Base-by-base conservation (phyloP, 305 asterid genomes). In the Euphrasia arctica region DNA sequence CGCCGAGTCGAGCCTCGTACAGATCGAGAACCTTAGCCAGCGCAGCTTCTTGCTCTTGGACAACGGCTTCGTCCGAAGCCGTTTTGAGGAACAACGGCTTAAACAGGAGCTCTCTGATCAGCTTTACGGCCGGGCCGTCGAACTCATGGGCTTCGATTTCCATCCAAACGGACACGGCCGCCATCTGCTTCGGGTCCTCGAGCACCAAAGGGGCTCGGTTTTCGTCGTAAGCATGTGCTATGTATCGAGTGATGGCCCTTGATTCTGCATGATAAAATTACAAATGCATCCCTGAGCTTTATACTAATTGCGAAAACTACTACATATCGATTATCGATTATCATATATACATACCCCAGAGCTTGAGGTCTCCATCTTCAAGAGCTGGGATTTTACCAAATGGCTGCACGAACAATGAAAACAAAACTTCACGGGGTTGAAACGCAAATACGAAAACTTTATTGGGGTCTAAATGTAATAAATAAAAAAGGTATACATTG, bases 351-450 rank as follows among this genome's bases (percentile, higher is more conserved):
- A 1, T 67, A 78, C 88, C 88, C 8, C 8, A 39, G 43, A 39
- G 43, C 43, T 39, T 39, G 9, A 39, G 9, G 43, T 39, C 43
- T 39, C 43, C 43, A 39, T 39, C 43, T 39, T 39, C 43, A 39
- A 39, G 43, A 9, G 10, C 43, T 4, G 89, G 92, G 6, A 82
- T 69, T 75, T 80, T 80, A 61, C 85, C 91, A 74, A 85, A 85
- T 13, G 91, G 91, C 91, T 82, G 74, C 71, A 60, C 7, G 2
- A 7, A 34, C 7, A 7, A 25, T 25, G 27, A 25, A 25, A 32
- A 58, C 14, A 63, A 43, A 51, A 12, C 27, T 25, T 9, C 42
- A 5, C 2, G 7, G 1, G 8, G 7, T 7, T 5, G 42, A 6
- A 5, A 5, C 1, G 42, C 6, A 5, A 5, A 34, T 4, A 5